Conservation (phyloP, 768 basidiomycete species). For the Nevesoporus exiguus region DNA sequence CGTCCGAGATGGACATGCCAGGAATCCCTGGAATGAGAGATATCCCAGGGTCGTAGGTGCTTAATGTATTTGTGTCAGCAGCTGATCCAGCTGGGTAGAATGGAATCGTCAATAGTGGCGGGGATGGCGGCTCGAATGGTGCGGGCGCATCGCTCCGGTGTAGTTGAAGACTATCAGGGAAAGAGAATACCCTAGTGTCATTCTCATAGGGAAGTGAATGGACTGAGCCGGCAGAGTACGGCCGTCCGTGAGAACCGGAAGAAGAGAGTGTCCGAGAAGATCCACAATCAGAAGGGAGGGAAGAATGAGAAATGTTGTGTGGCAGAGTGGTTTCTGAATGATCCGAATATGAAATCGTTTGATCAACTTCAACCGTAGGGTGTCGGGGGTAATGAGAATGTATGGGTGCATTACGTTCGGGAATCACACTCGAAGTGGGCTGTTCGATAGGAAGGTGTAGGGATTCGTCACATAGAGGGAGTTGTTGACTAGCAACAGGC, state of each 20-base stretch:
- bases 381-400: conserved; percentile 18
- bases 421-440: conserved; percentile 1
- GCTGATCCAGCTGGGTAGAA: conserved; percentile 27
- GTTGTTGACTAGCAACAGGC: conserved; percentile 8
- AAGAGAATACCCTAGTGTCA: conserved; percentile 8
- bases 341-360: conserved; percentile 16
- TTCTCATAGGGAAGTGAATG: conserved; percentile 15
- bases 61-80: conserved; percentile 4
- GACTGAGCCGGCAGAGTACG: conserved; percentile 21
- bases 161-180: conserved; percentile 11
- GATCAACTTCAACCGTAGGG: conserved; percentile 5
- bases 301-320: conserved; percentile 13
- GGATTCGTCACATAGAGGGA: conserved; percentile 12
- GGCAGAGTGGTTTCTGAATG: conserved; percentile 8
- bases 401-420: conserved; percentile 9
- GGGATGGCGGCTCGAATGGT: conserved; percentile 21
- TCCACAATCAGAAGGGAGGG: conserved; percentile 8
- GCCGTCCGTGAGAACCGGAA: conserved; percentile 9
- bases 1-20: conserved; percentile 15
- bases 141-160: conserved; percentile 4
- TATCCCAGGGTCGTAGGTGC: conserved; percentile 7
- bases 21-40: conserved; percentile 16
- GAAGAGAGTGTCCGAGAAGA: conserved; percentile 9
- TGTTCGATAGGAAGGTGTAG: conserved; percentile 9
- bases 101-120: conserved; percentile 27